Evolutionary conservation across 306 rosid species (phyloP), one percentile per base, ranked within the genome.

Genomic region (Arachis stenosperma): DNA sequence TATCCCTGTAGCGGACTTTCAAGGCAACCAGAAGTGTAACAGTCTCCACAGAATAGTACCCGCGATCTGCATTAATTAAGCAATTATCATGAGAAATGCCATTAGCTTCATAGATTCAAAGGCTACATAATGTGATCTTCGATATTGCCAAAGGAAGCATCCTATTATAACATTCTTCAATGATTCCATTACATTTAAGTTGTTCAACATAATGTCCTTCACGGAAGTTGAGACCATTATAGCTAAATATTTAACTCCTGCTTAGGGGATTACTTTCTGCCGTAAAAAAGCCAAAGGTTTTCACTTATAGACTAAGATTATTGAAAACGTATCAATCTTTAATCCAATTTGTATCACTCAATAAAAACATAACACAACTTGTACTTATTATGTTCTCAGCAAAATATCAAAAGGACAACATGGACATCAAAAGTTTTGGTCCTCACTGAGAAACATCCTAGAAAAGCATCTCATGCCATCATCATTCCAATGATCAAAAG

Each of bases 1-100:
- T 91, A 82, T 94, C 97, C 73, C 98, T 85, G 71, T 88, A 91
- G 55, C 98, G 97, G 59, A 91, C 97, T 86, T 94, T 94, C 86
- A 94, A 82, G 50, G 98, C 96, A 81, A 94, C 97, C 65, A 94
- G 84, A 76, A 94, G 98, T 2, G 98, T 66, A 80, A 94, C 97
- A 70, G 97, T 94, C 91, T 94, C 98, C 83, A 94, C 98, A 1
- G 98, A 94, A 76, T 94, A 80, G 83, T 83, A 86, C 14, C 82
- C 83, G 58, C 86, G 85, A 79, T 90, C 92, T 87, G 87, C 86
- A 77, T 42, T 69, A 55, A 75, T 44, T 67, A 57, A 57, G 60
- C 80, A 71, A 88, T 37, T 17, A 78, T 47, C 41, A 42, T 83
- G 72, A 79, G 17, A 80, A 69, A 77, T 65, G 29, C 43, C 54